Evolutionary conservation across 2,329 filamentous ascomycete genomes (phyloP), one percentile per base, ranked within the genome.

Genomic region (Trichoderma afroharzianum): DNA sequence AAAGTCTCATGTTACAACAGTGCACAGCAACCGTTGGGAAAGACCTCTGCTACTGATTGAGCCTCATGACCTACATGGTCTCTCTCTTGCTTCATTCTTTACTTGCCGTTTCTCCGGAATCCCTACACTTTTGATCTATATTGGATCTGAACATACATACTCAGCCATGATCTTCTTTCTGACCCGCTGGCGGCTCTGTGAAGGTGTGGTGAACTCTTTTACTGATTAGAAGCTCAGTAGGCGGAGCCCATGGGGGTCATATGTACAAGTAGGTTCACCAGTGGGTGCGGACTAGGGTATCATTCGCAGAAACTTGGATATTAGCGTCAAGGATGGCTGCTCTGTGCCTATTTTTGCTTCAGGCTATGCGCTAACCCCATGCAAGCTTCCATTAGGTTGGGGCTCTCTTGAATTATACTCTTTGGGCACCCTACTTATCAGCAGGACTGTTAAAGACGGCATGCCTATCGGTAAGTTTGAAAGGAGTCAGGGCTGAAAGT

Each of bases 311-410:
- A 59, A 18, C 53, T 43, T 43, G 53, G 33, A 43, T 15, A 11
- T 50, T 68, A 68, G 66, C 64, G 64, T 47, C 63, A 21, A 47
- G 8, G 28, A 28, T 36, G 50, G 39, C 57, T 39, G 11, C 55
- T 68, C 26, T 33, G 39, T 59, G 3, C 36, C 66, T 68, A 59
- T 68, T 68, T 68, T 68, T 68, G 53, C 36, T 32, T n/a, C 66
- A 50, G 55, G 55, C 66, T 68, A 68, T 61, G 66, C 50, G 24
- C 64, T 68, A 50, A 59, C 55, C 6, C 26, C 66, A 68, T 47
- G 55, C 53, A 59, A 24, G n/a, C 33, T 21, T 58, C 64, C 50
- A 59, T 36, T 15, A 47, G 21, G 26, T 32, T 12, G n/a, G 21
- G 47, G n/a, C 3, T 36, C 15, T 14, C 18, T 14, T 30, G 26